These are phyloP conservation scores for Salix purpurea DNA, from an alignment of 345 rosid genomes.

Conservation along the genomic window DNA sequence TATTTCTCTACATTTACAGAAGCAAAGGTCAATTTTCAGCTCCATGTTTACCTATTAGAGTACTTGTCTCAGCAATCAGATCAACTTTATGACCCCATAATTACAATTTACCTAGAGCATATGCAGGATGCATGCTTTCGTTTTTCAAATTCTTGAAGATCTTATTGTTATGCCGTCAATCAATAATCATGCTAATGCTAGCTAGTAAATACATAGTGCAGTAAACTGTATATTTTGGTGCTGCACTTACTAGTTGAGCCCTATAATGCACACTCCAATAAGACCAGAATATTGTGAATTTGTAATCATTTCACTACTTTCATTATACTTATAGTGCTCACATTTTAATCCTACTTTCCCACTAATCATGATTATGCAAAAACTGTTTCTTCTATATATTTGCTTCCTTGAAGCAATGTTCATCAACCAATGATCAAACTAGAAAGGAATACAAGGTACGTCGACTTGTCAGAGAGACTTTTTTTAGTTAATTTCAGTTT, in stretches of 20 bases:
- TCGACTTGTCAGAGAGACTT: background rate
- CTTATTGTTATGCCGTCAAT: constrained; percentile 6
- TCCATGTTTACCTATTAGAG: background rate
- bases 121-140: background rate
- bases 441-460: constrained; percentile 9
- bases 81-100: background rate
- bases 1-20: background rate
- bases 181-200: constrained; percentile 5
- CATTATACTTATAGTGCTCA: background rate
- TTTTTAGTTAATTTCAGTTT: background rate
- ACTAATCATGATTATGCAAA: constrained; percentile 23
- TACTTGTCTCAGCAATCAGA: background rate
- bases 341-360: background rate
- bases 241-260: constrained; percentile 11
- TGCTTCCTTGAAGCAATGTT: constrained; percentile 1
- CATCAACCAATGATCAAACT: constrained; percentile 6
- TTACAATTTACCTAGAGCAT: background rate
- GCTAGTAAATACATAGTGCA: background rate
- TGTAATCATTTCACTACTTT: constrained; percentile 15
- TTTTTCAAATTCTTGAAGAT: background rate
- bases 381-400: constrained; percentile 13
- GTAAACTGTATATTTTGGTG: background rate
- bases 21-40: background rate
- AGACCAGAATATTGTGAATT: constrained; percentile 1
- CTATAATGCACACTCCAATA: constrained; percentile 20